Evolutionary conservation across 2,329 filamentous ascomycete genomes (phyloP), one percentile per base, ranked within the genome.

Genomic region (Monosporascus sp.): DNA sequence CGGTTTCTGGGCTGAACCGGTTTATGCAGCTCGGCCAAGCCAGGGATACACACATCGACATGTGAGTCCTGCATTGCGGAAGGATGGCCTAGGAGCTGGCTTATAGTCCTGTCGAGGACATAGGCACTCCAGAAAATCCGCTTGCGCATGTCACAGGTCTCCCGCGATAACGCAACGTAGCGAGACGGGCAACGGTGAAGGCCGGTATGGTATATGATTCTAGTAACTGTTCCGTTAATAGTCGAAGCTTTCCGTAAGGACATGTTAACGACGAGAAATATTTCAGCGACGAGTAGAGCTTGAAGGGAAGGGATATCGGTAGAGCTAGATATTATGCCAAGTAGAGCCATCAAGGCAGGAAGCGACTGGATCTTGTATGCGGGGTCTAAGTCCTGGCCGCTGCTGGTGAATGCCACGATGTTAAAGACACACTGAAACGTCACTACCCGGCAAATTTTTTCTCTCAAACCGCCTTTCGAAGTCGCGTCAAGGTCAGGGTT

Each of bases 341-440:
- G 65, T 2, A 74, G 55, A 3, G 66, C 57, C 7, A 70, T 69
- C 50, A 78, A 64, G 43, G 67, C 70, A 9, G 65, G 62, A 0
- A 69, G 65, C 14, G 72, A 70, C 38, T 68, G 64, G 47, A 76
- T 74, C 37, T 63, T 67, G 11, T 65, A 73, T 18, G 63, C 61
- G 1, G 62, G 54, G 2, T 70, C 64, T 3, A 75, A 60, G 20
- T 62, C 56, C 4, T 71, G 51, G 25, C 71, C 62, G 20, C 65
- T 62, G 14, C 63, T 61, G n/a, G 69, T 58, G 8, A 69, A 62
- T 51, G 58, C 68, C 2, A 75, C 76, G 17, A 80, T 70, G 49
- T 76, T 77, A 59, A 80, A 77, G n/a, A 79, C 69, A 50, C 77
- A 77, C 57, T 78, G 76, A 41, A 79, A 73, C 2, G 72, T 75